phyloP scores from a whole-genome alignment of 2,329 filamentous ascomycete genomes.

The Hymenoscyphus scutula region DNA sequence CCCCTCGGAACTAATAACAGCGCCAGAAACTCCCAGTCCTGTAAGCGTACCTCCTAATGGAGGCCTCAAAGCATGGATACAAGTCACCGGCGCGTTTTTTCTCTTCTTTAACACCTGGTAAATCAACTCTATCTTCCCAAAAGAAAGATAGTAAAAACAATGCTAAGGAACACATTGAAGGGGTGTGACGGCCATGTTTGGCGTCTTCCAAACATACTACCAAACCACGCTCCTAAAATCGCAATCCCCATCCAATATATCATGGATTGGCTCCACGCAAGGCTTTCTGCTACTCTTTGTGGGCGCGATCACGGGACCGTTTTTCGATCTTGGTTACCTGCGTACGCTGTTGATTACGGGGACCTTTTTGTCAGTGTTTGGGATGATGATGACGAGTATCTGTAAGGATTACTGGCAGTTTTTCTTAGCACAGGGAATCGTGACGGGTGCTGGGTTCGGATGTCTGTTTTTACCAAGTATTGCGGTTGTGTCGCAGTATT shows the following conservation, averaged over 20 bases:
- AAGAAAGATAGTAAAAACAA: background rate
- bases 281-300: constrained; percentile 42
- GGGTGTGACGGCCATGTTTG: constrained; percentile 34
- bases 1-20: background rate
- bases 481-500: constrained; percentile 57
- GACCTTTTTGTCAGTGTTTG: constrained; percentile 43
- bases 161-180: constrained; percentile 4
- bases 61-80: constrained; percentile 3
- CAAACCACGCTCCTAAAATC: constrained; percentile 35
- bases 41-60: background rate
- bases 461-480: constrained; percentile 62
- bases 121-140: background rate
- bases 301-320: constrained; percentile 23
- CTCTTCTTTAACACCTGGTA: constrained; percentile 43
- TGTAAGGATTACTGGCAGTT: constrained; percentile 51
- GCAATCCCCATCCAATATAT: constrained; percentile 39
- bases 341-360: constrained; percentile 24
- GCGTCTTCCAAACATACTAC: constrained; percentile 44
- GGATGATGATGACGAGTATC: constrained; percentile 36
- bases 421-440: constrained; percentile 52
- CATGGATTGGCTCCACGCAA: constrained; percentile 50
- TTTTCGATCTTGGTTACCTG: constrained; percentile 26
- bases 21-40: background rate
- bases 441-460: constrained; percentile 45
- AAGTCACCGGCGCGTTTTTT: constrained; percentile 4